Conservation (phyloP, 345 rosid genomes). For the Gossypium bickii region DNA sequence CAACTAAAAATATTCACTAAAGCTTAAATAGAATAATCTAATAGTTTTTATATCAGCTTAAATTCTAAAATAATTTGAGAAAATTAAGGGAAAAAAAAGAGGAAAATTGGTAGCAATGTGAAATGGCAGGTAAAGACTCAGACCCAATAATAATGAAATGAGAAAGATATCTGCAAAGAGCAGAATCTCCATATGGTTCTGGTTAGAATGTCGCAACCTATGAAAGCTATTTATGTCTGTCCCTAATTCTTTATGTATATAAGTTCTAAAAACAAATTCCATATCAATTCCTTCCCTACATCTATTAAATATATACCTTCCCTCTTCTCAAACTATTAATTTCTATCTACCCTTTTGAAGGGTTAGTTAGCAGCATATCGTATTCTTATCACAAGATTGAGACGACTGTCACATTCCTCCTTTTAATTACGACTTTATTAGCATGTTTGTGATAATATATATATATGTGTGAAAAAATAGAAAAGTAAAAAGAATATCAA, state of each 20-base stretch:
- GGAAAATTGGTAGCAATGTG: neutral
- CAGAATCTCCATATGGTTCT: slow-evolving; percentile 9
- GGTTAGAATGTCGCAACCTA: slow-evolving; percentile 29
- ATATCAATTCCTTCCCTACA: neutral
- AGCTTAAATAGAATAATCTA: too few species aligned
- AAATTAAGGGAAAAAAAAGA: too few species aligned
- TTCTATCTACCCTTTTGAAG: neutral
- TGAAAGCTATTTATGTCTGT: slow-evolving; percentile 9
- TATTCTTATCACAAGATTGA: too few species aligned
- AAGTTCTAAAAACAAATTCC: neutral
- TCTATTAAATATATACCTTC: slow-evolving; percentile 12
- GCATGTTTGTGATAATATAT: too few species aligned
- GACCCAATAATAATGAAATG: neutral
- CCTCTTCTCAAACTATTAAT: neutral
- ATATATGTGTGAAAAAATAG: too few species aligned
- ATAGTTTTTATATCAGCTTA: neutral
- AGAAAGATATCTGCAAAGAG: slow-evolving; percentile 14
- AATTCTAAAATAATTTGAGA: too few species aligned
- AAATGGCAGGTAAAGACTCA: neutral
- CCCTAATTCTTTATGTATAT: neutral
- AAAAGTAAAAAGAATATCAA: too few species aligned
- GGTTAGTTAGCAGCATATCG: neutral
- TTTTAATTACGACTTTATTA: too few species aligned
- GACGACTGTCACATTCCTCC: too few species aligned
- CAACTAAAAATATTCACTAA: too few species aligned